Evolutionary conservation across 2,329 filamentous ascomycete genomes (phyloP).

Genomic region (Fusarium foetens): DNA sequence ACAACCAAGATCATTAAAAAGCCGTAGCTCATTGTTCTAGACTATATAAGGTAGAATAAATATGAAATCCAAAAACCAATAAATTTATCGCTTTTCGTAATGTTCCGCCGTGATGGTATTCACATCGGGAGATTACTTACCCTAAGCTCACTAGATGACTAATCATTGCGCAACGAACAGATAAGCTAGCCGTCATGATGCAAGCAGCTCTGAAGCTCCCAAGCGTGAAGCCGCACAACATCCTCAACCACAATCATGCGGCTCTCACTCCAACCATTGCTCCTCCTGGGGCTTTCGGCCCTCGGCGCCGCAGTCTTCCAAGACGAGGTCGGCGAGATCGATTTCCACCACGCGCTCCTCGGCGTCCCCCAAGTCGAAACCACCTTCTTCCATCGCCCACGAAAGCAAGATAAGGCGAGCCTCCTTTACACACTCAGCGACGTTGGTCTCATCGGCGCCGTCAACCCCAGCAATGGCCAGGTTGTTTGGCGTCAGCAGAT

Average conservation of each 20-base stretch:
- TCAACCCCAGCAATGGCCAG: conserved; percentile 87
- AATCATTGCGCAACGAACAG: conserved; percentile 42
- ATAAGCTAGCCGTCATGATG: conserved; percentile 41
- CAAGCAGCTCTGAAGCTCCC: conserved; percentile 37
- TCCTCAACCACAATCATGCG: conserved; percentile 47
- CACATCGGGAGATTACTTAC: neutral
- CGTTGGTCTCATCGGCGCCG: conserved; percentile 81
- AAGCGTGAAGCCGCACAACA: conserved; percentile 43
- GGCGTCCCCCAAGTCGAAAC: conserved; percentile 83
- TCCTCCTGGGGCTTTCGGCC: conserved; percentile 54
- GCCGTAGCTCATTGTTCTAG: accelerated
- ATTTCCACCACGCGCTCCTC: conserved; percentile 92
- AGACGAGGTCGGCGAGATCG: conserved; percentile 90
- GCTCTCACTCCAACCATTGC: conserved; percentile 49
- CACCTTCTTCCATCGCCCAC: conserved; percentile 94
- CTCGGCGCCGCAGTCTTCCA: conserved; percentile 75
- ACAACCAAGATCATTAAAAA: neutral
- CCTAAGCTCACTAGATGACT: conserved; percentile 34
- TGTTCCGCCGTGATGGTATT: too few relatives aligned
- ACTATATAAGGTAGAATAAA: too few relatives aligned
- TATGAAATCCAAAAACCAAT: neutral
- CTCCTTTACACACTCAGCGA: conserved; percentile 93
- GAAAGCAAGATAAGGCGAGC: conserved; percentile 82
- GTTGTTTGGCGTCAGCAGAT: conserved; percentile 88
- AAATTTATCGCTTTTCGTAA: too few relatives aligned